Percentiles rank a stretch among this genome's conserved stretches.
Evolutionary conservation across 2,329 filamentous ascomycete species (phyloP).

Genomic region (Botrytis elliptica): DNA sequence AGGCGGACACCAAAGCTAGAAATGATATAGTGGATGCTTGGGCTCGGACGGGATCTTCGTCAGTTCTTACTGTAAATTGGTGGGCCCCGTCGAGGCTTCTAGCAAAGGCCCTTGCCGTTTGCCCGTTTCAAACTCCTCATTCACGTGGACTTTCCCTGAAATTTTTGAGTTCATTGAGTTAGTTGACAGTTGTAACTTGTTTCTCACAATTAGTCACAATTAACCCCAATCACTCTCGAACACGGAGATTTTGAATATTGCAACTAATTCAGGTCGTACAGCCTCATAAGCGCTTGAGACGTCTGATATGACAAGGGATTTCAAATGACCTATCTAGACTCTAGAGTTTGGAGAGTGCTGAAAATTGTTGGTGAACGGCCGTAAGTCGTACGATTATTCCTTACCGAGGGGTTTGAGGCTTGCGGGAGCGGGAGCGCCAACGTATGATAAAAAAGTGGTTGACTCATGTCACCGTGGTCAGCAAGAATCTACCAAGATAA

Average conservation of each 20-base stretch:
- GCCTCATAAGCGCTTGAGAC: background rate
- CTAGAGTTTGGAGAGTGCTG: background rate
- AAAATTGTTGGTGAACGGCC: slow-evolving; percentile 12
- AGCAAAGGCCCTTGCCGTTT: background rate
- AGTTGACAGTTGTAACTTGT: background rate
- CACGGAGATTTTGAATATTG: too few species aligned
- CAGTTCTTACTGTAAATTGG: background rate
- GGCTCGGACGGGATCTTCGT: slow-evolving; percentile 16
- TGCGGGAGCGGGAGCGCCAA: slow-evolving; percentile 19
- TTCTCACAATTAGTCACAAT: background rate
- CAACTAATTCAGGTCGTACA: background rate
- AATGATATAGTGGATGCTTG: background rate
- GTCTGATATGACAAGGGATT: background rate
- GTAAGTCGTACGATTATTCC: slow-evolving; percentile 20
- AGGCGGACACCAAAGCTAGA: background rate
- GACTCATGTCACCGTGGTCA: slow-evolving; percentile 10
- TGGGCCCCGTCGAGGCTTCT: background rate
- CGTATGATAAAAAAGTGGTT: background rate
- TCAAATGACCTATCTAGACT: slow-evolving; percentile 12
- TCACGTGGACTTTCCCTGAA: background rate
- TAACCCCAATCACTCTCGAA: background rate
- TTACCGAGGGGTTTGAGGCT: slow-evolving; percentile 2
- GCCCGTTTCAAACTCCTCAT: background rate
- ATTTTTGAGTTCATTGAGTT: background rate
- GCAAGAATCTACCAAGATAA: background rate